These are phyloP conservation scores for Fusarium sp. DNA, from an alignment of 2,329 filamentous ascomycete genomes.

Conservation along the genomic window DNA sequence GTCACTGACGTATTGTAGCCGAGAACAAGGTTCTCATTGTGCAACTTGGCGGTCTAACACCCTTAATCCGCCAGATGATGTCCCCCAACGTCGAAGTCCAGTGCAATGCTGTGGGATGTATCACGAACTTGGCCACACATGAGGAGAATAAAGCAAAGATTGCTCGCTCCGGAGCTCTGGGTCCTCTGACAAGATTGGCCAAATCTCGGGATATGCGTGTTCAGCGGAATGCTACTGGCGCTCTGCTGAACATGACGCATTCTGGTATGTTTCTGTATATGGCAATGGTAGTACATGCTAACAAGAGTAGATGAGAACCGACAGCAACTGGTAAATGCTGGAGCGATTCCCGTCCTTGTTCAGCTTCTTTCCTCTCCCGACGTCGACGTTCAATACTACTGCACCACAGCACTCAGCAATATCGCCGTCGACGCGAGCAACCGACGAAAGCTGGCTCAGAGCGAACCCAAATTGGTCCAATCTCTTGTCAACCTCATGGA, in stretches of 20 bases:
- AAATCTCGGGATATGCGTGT: conserved; percentile 99
- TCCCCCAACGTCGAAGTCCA: conserved; percentile 98
- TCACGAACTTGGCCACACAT: conserved; percentile 96
- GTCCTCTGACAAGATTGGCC: conserved; percentile 87
- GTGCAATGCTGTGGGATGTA: conserved; percentile 98
- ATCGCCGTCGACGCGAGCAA: conserved; percentile 95
- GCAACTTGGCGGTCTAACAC: conserved; percentile 85
- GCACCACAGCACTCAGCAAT: conserved; percentile 97
- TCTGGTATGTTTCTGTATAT: conserved; percentile 69
- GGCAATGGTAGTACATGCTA: conserved; percentile 2
- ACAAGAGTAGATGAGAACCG: conserved; percentile 83
- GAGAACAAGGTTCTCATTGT: conserved; percentile 99
- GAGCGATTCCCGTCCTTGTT: conserved; percentile 96
- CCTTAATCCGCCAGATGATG: conserved; percentile 97
- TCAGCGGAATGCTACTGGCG: conserved; percentile 95
- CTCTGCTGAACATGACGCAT: conserved; percentile 98
- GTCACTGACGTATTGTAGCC: conserved; percentile 66
- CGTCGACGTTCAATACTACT: conserved; percentile 99
- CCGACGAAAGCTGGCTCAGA: conserved; percentile 87
- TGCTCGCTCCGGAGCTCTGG: conserved; percentile 89
- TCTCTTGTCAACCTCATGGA: conserved; percentile 97
- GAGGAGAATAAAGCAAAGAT: conserved; percentile 99
- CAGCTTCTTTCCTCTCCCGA: conserved; percentile 92
- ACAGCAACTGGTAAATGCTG: conserved; percentile 95
- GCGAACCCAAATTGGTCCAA: conserved; percentile 89